Evolutionary conservation across 345 rosid species (phyloP), one percentile per base, ranked within the genome.

Genomic region (Corymbia maculata): DNA sequence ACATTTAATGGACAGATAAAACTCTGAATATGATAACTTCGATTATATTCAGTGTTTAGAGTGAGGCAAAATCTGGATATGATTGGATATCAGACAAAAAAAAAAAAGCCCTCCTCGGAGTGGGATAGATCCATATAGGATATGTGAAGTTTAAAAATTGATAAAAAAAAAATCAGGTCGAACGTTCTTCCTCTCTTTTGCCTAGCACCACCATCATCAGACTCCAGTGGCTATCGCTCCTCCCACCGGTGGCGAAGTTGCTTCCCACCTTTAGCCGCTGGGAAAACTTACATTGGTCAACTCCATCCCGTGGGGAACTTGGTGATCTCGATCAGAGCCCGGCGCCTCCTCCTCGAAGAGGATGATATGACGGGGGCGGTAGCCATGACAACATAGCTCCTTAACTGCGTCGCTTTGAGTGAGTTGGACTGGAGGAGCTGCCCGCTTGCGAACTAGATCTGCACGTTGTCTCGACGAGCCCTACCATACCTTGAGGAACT

Each of bases 301-400:
- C 47, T 93, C 91, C 93, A 93, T 89, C 87, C 52, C 86, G 26
- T 0, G 22, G 91, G 93, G 86, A 91, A 61, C 88, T 89, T 94
- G 12, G 85, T 85, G 88, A 88, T n/a, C 44, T 93, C 93, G 51
- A 92, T 84, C 59, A 91, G 28, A 24, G 85, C 90, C 89, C 22
- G 85, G 22, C 85, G 87, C 85, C 86, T 89, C 51, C 86, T 85
- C 52, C 44, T 4, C 50, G 26, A 28, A 30, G n/a, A 14, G n/a
- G 30, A 68, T 45, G 30, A 50, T 52, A 17, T 8, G 17, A 44
- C 8, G 45, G 50, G 50, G 86, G 55, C 75, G 26, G 45, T 49
- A 9, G 64, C 49, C 64, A 21, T 57, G 45, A 24, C 13, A 4
- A 45, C 16, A 9, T 28, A 86, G 57, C 52, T 51, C 61, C 26